These are phyloP conservation scores for Alternaria consortialis DNA, from an alignment of 2,329 filamentous ascomycete species.

Conservation along the genomic window DNA sequence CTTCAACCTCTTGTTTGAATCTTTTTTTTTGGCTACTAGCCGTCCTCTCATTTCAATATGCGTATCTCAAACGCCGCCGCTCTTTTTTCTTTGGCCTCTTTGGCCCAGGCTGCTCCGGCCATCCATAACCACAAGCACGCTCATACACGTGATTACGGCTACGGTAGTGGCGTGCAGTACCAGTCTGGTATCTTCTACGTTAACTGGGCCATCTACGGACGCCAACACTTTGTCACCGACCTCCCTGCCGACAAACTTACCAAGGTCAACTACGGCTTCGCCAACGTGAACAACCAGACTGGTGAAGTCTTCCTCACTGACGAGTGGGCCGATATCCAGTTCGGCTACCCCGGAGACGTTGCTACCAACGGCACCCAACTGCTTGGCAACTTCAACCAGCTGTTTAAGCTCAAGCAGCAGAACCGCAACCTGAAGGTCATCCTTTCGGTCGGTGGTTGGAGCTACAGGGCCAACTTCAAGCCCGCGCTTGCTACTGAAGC, in stretches of 20 bases:
- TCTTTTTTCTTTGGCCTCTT: conserved; percentile 29
- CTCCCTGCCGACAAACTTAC: conserved; percentile 83
- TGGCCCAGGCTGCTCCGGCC: conserved; percentile 27
- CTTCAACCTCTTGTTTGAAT: conserved; percentile 7
- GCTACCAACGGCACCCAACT: conserved; percentile 73
- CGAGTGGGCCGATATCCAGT: conserved; percentile 57
- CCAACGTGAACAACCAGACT: conserved; percentile 78
- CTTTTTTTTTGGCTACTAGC: conserved; percentile 22
- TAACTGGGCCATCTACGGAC: conserved; percentile 82
- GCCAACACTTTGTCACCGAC: conserved; percentile 83
- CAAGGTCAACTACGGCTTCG: conserved; percentile 89
- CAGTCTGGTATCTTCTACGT: conserved; percentile 75
- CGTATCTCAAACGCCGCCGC: conserved; percentile 29
- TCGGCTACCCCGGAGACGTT: conserved; percentile 72
- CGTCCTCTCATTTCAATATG: conserved; percentile 38
- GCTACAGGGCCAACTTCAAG: conserved; percentile 79
- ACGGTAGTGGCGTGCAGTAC: conserved; percentile 51
- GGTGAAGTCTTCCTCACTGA: conserved; percentile 68
- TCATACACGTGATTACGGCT: conserved; percentile 3
- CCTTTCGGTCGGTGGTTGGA: conserved; percentile 84
- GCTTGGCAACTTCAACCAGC: conserved; percentile 80
- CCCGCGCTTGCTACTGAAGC: conserved; percentile 69
- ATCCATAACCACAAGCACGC: conserved; percentile 8
- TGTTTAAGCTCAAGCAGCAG: conserved; percentile 78
- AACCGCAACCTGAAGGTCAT: conserved; percentile 80